Base-by-base conservation (phyloP, 73 alveolate genomes). In the Uronychia setigera region DNA sequence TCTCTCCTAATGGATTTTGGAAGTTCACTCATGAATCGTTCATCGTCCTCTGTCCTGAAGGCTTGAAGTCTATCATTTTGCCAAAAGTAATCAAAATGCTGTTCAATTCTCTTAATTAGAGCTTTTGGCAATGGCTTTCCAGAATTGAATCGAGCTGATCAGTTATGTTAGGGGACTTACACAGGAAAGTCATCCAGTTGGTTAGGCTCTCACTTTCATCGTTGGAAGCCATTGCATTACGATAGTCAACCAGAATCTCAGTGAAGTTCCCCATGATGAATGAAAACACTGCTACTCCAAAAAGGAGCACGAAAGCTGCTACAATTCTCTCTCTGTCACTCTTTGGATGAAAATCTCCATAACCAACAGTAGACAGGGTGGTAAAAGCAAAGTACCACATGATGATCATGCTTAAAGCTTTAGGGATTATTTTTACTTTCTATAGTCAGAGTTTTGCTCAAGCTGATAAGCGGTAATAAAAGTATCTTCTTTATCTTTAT, bases 41-140 rank as follows among this genome's bases (percentile, higher is more conserved):
- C 28, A 32, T 88, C 94, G 1, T 88, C 90, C 27, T 88, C 86
- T 32, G 78, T 76, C 32, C 80, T 88, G 74, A 88, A 59, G 31
- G 89, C 94, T 32, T 60, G 77, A 31, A 46, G 35, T 0, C 86
- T 78, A 46, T 88, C 90, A 32, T 81, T 13, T 59, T 81, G 33
- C 94, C 94, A 88, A 59, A 81, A 88, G 35, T 88, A 88, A 32
- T 88, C 94, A 80, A 88, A 88, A 59, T 81, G 84, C 26, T 33
- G 32, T 27, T 88, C 88, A 0, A 88, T 88, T 32, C 79, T 75
- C 60, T 78, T 81, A 26, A 80, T 58, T 78, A 88, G 60, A 0
- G 75, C 87, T 76, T 81, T 81, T 1, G 89, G 89, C 0, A 88
- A 67, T 0, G 94, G 90, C 19, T 85, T 31, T 5, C 94, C 94